A percentile compares a stretch with the other conserved stretches of the same genome.
These are phyloP conservation scores for Scheffersomyces insectosa DNA, from an alignment of 1,139 yeast genomes.

Conservation along the genomic window DNA sequence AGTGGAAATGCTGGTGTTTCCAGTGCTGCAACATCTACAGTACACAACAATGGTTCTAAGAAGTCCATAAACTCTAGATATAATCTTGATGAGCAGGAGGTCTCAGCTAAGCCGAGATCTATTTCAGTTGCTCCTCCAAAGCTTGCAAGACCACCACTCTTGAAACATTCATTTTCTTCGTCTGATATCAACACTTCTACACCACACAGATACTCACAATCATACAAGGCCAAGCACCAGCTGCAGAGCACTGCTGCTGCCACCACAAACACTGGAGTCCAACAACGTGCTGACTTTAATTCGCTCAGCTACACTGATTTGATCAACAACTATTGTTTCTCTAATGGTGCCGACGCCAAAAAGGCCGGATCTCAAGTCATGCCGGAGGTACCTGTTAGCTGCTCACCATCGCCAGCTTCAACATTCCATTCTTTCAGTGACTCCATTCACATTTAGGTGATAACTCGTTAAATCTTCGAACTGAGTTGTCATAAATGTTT, in stretches of 20 bases:
- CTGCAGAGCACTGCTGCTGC: conserved; percentile 2
- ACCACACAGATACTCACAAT: conserved; percentile 19
- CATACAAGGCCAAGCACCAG: conserved; percentile 17
- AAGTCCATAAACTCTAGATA: conserved; percentile 13
- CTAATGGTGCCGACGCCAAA: conserved; percentile 21
- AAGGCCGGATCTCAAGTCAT: not conserved
- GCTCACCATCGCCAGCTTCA: conserved; percentile 23
- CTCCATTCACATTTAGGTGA: conserved; percentile 27
- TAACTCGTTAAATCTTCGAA: no score
- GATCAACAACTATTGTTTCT: conserved; percentile 35
- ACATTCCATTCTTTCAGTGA: conserved; percentile 36
- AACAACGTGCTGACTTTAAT: conserved; percentile 6
- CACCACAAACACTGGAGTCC: not conserved
- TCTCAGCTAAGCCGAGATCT: conserved; percentile 1
- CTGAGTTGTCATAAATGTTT: no score
- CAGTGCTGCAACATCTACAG: conserved; percentile 7
- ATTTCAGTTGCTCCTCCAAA: conserved; percentile 1
- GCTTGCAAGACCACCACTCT: conserved; percentile 17
- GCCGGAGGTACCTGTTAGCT: conserved; percentile 1
- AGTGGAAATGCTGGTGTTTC: conserved; percentile 4
- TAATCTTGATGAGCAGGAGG: conserved; percentile 8
- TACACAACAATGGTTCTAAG: conserved; percentile 1
- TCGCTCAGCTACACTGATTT: conserved; percentile 32
- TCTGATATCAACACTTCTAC: conserved; percentile 21
- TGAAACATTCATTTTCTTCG: conserved; percentile 25